A percentile compares a stretch with the other conserved stretches of the same genome.
Evolutionary conservation across 345 rosid genomes (phyloP).

Genomic region (Barbarea vulgaris): DNA sequence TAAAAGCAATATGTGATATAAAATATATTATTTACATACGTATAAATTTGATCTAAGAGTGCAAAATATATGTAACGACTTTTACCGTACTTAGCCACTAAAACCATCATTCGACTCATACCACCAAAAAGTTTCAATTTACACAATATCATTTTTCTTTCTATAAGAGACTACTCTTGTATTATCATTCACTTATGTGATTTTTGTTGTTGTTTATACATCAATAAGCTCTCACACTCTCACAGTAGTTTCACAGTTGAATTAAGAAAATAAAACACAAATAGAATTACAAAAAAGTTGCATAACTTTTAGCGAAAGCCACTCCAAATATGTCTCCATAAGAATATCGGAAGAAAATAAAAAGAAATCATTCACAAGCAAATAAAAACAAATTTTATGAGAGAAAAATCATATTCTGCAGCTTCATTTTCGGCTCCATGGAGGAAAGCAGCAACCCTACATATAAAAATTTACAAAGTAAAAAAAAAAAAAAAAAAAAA

Average conservation of each 20-base stretch:
- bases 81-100: neutral
- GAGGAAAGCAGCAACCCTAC: conserved; percentile 71
- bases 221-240: neutral
- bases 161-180: neutral
- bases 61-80: neutral
- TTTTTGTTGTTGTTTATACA: neutral
- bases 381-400: neutral
- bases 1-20: too few relatives aligned
- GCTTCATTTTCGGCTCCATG: conserved; percentile 33
- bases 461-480: neutral
- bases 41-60: neutral
- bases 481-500: too few relatives aligned
- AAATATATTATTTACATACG: too few relatives aligned
- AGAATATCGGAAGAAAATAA: neutral
- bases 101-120: neutral
- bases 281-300: neutral
- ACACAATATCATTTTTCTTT: neutral
- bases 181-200: neutral
- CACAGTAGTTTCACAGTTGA: neutral
- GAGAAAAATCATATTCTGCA: neutral
- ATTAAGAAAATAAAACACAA: neutral
- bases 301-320: neutral
- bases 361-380: neutral
- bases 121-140: neutral
- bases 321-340: neutral